phyloP scores from a whole-genome alignment of 257 asterid genomes.

The Petrea volubilis region DNA sequence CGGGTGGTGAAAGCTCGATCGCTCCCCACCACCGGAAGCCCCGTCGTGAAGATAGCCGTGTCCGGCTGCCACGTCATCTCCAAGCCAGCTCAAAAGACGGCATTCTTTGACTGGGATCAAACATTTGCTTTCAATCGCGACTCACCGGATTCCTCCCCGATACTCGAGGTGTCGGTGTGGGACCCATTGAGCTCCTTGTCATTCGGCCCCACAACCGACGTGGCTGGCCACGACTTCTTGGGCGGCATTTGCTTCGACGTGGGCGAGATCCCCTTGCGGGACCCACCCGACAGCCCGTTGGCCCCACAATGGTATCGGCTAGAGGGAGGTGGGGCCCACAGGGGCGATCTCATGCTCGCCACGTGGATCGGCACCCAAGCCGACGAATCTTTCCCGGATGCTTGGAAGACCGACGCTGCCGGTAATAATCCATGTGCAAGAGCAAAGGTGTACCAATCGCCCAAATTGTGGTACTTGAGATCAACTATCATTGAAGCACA shows the following conservation, averaged over 20 bases:
- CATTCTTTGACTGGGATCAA: constrained; percentile 77
- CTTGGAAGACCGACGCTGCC: constrained; percentile 82
- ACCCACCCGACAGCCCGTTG: constrained; percentile 86
- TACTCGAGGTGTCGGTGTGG: constrained; percentile 81
- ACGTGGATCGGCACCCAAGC: constrained; percentile 94
- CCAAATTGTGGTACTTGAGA: constrained; percentile 83
- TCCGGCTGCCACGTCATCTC: constrained; percentile 73
- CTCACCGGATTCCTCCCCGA: constrained; percentile 62
- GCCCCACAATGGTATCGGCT: constrained; percentile 96
- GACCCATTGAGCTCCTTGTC: constrained; percentile 43
- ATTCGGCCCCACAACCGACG: constrained; percentile 23
- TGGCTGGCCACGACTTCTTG: constrained; percentile 59
- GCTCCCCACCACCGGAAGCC: constrained; percentile 67
- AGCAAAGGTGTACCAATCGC: constrained; percentile 83
- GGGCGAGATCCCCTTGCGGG: constrained; percentile 78
- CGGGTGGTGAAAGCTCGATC: constrained; percentile 79
- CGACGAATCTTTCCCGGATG: constrained; percentile 85
- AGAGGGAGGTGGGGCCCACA: constrained; percentile 88
- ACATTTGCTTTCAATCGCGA: constrained; percentile 74
- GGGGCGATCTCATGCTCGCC: constrained; percentile 90
- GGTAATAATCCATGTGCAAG: constrained; percentile 54
- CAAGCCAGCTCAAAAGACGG: constrained; percentile 64
- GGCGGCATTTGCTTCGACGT: constrained; percentile 94
- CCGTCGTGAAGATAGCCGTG: constrained; percentile 70
- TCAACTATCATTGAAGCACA: constrained; percentile 77